Percentiles rank a stretch among this genome's conserved stretches.
Conservation (phyloP, 768 basidiomycete species). For the Calocybe cyanea region DNA sequence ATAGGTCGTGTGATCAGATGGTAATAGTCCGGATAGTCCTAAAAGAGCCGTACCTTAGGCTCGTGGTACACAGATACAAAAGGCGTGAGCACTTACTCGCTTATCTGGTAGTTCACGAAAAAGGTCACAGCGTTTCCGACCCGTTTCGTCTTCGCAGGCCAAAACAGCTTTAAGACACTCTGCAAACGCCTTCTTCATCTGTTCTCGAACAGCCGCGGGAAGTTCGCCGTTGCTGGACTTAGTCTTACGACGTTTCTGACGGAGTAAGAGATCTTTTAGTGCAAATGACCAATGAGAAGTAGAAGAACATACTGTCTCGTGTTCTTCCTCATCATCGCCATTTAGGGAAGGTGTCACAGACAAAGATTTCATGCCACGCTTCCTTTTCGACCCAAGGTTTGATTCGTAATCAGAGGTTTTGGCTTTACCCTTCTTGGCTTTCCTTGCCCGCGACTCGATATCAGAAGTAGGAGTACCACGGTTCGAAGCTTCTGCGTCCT, state of each 20-base stretch:
- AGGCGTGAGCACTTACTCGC: slow-evolving; percentile 41
- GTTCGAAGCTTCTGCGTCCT: slow-evolving; percentile 56
- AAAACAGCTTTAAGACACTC: slow-evolving; percentile 74
- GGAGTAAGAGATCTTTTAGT: neutral
- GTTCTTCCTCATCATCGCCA: slow-evolving; percentile 78
- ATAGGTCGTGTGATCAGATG: slow-evolving; percentile 85
- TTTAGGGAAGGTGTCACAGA: slow-evolving; percentile 76
- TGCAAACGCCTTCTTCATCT: slow-evolving; percentile 80
- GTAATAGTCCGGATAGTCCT: slow-evolving; percentile 95
- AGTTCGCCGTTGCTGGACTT: slow-evolving; percentile 50
- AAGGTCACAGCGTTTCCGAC: slow-evolving; percentile 79
- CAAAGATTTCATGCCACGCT: slow-evolving; percentile 68
- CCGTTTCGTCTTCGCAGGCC: slow-evolving; percentile 65
- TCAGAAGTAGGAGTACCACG: slow-evolving; percentile 66
- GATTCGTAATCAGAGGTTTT: slow-evolving; percentile 50
- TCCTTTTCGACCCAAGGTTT: slow-evolving; percentile 62
- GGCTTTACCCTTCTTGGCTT: slow-evolving; percentile 61
- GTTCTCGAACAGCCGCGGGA: slow-evolving; percentile 56
- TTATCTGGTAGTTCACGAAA: slow-evolving; percentile 86
- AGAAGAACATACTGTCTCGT: slow-evolving; percentile 50
- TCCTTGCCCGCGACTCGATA: slow-evolving; percentile 49
- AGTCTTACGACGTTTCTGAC: slow-evolving; percentile 83
- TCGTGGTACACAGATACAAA: neutral
- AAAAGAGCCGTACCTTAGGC: slow-evolving; percentile 15
- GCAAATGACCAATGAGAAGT: slow-evolving; percentile 5